Conservation (phyloP, 176 grass and related monocot species). For the Ensete glaucum region DNA sequence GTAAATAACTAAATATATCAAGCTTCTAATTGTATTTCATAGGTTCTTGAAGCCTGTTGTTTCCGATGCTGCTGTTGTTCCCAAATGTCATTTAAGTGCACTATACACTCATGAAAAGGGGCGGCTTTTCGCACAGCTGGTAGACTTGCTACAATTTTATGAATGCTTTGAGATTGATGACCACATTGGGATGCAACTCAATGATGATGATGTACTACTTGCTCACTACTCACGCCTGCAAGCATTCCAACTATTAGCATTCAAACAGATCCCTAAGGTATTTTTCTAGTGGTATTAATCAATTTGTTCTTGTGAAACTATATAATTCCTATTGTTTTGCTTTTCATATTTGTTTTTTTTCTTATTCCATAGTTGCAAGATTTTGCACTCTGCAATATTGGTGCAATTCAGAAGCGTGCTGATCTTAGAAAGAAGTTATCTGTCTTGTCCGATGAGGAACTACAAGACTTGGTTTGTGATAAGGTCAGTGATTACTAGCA, state of each 20-base stretch:
- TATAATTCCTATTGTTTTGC: background rate
- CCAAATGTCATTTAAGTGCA: conserved; percentile 66
- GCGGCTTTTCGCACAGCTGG: conserved; percentile 79
- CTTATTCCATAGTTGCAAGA: conserved; percentile 48
- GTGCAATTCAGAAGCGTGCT: conserved; percentile 84
- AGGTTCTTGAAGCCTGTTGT: conserved; percentile 64
- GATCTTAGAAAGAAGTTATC: conserved; percentile 86
- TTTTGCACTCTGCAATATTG: conserved; percentile 80
- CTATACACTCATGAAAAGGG: conserved; percentile 86
- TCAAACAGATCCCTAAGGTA: conserved; percentile 95
- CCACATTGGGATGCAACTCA: conserved; percentile 80
- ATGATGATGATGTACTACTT: conserved; percentile 82
- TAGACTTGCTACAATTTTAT: conserved; percentile 95
- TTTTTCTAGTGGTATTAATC: conserved; percentile 11
- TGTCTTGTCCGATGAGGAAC: conserved; percentile 68
- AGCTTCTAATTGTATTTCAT: conserved; percentile 22
- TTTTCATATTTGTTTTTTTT: conserved; percentile 16
- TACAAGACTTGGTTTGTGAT: conserved; percentile 75
- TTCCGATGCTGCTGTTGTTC: conserved; percentile 71
- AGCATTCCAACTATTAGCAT: conserved; percentile 83
- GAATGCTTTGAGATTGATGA: conserved; percentile 97
- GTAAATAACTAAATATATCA: background rate
- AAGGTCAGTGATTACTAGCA: conserved; percentile 47
- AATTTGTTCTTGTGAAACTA: conserved; percentile 6
- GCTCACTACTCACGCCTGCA: conserved; percentile 80